Evolutionary conservation across 2,329 filamentous ascomycete genomes (phyloP).

Genomic region (Penicillium concentricum): DNA sequence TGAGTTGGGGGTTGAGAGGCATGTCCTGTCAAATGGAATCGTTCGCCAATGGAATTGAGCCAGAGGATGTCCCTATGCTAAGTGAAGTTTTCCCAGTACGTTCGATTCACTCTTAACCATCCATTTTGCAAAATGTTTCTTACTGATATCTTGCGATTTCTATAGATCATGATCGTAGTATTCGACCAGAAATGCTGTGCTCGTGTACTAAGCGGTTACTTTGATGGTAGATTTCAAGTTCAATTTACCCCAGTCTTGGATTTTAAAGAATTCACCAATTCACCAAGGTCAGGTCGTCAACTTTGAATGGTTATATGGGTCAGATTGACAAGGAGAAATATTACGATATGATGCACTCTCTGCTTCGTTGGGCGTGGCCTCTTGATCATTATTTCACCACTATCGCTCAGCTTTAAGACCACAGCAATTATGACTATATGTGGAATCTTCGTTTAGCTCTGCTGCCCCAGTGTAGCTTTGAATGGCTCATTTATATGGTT

Average conservation of each 20-base stretch:
- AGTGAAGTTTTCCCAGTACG: neutral
- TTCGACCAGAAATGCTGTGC: neutral
- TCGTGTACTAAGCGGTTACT: neutral
- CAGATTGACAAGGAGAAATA: neutral
- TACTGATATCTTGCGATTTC: neutral
- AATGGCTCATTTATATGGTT: neutral
- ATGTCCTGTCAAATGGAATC: neutral
- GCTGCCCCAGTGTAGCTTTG: neutral
- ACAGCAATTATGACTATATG: neutral
- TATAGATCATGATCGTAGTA: neutral
- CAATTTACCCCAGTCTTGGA: neutral
- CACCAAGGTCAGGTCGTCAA: neutral
- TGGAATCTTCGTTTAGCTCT: neutral
- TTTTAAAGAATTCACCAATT: neutral
- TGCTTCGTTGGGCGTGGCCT: constrained; percentile 2
- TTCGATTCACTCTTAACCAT: neutral
- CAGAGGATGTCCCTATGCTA: neutral
- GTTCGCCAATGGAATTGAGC: neutral
- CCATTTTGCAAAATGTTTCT: neutral
- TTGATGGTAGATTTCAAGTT: neutral
- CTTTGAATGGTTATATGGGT: neutral
- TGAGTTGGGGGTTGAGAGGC: neutral
- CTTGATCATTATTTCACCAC: neutral
- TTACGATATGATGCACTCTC: neutral
- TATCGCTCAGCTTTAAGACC: neutral